These are phyloP conservation scores for Canariomyces notabilis DNA, from an alignment of 2,329 filamentous ascomycete species.

Conservation along the genomic window DNA sequence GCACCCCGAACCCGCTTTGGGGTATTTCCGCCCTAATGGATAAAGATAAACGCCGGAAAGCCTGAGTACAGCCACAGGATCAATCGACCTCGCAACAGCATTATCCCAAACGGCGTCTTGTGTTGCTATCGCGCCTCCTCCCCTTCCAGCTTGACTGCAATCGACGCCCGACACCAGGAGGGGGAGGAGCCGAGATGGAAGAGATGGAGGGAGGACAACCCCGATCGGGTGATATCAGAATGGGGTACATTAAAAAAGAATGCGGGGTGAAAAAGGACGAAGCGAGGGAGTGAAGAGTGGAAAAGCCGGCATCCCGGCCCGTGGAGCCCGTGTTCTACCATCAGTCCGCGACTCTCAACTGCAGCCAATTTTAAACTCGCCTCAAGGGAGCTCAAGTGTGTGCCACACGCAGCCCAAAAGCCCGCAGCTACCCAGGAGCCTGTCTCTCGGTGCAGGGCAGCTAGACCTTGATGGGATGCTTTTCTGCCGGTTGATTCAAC, in stretches of 20 bases:
- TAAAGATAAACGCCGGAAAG: background rate
- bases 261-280: conserved; percentile 12
- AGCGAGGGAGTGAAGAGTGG: conserved; percentile 11
- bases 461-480: background rate
- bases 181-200: conserved; percentile 4
- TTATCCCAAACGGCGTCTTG: background rate
- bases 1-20: background rate
- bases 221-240: conserved; percentile 11
- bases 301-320: conserved; percentile 17
- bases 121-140: background rate
- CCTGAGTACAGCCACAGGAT: too few relatives aligned
- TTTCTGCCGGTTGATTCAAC: background rate
- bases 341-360: conserved; percentile 13
- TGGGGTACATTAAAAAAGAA: conserved; percentile 17
- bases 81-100: too few relatives aligned
- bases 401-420: background rate
- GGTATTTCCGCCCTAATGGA: background rate
- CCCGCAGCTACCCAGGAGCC: background rate
- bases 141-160: background rate
- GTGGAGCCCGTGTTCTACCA: conserved; percentile 13
- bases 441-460: background rate
- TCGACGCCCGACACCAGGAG: background rate
- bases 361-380: conserved; percentile 10
- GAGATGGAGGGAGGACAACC: background rate
- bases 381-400: conserved; percentile 2